Base-by-base conservation (phyloP, 495 filamentous ascomycete genomes). In the Echria macrotheca region DNA sequence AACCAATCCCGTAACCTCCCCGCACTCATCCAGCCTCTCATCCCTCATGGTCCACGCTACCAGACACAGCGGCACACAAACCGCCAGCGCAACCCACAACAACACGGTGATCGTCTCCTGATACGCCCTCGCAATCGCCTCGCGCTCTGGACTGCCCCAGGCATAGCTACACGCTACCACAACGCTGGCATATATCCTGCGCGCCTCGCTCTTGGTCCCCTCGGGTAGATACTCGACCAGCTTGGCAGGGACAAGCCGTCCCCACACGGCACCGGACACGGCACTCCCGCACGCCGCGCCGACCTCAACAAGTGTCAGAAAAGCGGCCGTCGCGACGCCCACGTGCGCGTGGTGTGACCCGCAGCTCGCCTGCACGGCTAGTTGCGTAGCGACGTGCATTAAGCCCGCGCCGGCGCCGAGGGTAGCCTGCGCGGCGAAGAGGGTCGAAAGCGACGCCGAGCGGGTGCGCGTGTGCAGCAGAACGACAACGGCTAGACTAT, bases 381-480 rank as follows among this genome's bases (percentile, higher is more conserved):
- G 72, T 54, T 87, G 77, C 24, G 77, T 76, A 15, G 69, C 65
- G 42, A 86, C 75, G 41, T 84, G 75, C 39, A 75, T 56, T 18
- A 69, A 57, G 0, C 74, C 72, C 0, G 81, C 84, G 12, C 75
- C 74, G 49, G 87, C 79, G 15, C 84, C 82, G 42, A 89, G 82
- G 66, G 79, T 77, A 46, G 85, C 82, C 63, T 88, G 84, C 38
- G 76, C 79, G 67, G 81, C 81, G 61, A 86, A 70, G 7, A 89
- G 57, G 42, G 79, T 78, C 18, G 71, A 75, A 37, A 85, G 69
- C 12, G 65, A 63, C 3, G 65, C 60, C 12, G 70, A 62, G 5
- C 66, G 58, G 15, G 74, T 68, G 35, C 85, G 80, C 67, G 85
- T 89, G 47, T 80, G 67, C 47, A 87, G 78, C 74, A 87, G 79